Conservation (phyloP, 768 basidiomycete genomes). For the Saitozyma sp. region DNA sequence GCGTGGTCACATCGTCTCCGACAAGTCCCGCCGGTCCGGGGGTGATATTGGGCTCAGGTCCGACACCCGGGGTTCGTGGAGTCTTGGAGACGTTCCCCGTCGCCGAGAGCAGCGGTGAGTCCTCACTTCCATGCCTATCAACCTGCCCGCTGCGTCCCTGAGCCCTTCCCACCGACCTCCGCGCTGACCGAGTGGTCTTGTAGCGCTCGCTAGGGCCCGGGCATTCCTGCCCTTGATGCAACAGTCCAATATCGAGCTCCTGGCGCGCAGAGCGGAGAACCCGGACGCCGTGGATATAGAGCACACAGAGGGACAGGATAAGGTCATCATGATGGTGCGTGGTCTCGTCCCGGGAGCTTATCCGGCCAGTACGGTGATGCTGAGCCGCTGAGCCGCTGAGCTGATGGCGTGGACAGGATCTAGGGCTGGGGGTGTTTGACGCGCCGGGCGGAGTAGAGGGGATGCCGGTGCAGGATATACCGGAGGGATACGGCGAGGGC, state of each 20-base stretch:
- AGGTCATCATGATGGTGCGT: constrained; percentile 42
- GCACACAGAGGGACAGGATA: constrained; percentile 24
- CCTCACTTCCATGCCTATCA: neutral
- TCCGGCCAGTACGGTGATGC: neutral
- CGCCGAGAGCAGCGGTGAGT: too few relatives aligned
- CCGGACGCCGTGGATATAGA: constrained; percentile 39
- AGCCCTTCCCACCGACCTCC: constrained; percentile 9
- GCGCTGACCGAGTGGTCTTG: neutral
- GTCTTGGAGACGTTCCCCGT: too few relatives aligned
- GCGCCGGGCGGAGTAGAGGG: constrained; percentile 9
- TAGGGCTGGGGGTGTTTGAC: constrained; percentile 41
- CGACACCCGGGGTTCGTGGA: too few relatives aligned
- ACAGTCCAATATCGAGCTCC: constrained; percentile 29
- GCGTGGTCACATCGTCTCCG: too few relatives aligned
- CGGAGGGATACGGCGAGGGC: constrained; percentile 6
- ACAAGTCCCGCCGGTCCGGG: too few relatives aligned
- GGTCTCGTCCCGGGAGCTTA: neutral
- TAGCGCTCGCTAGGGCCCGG: constrained; percentile 30
- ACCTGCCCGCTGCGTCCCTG: neutral
- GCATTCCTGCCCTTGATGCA: constrained; percentile 34
- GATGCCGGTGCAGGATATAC: constrained; percentile 25
- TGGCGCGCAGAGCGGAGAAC: constrained; percentile 19
- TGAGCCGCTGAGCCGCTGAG: neutral
- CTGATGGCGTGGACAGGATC: constrained; percentile 24
- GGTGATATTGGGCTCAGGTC: too few relatives aligned